Percentiles rank a stretch among this genome's conserved stretches.
phyloP scores from a whole-genome alignment of 257 asterid genomes.

The Capsicum pubescens region DNA sequence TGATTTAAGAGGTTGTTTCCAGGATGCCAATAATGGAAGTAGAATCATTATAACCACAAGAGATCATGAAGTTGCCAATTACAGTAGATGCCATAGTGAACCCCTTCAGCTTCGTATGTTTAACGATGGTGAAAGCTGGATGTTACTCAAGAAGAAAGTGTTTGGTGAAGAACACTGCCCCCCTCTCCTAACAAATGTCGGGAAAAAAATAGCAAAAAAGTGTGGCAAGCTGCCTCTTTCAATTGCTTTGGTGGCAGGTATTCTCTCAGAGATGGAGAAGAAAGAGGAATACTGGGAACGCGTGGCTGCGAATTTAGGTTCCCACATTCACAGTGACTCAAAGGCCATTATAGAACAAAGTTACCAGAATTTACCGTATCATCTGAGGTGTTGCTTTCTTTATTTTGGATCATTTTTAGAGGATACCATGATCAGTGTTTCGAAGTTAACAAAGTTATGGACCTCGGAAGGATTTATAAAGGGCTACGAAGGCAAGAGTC shows the following conservation, averaged over 20 bases:
- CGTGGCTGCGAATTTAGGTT: background rate
- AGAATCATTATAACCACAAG: constrained; percentile 22
- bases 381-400: constrained; percentile 29
- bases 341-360: constrained; percentile 16
- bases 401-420: constrained; percentile 32
- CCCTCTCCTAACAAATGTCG: background rate
- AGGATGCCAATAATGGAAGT: background rate
- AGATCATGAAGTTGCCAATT: background rate
- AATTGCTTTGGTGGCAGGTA: constrained; percentile 11
- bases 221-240: constrained; percentile 33
- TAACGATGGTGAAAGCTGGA: background rate
- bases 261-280: background rate
- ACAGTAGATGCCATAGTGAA: background rate
- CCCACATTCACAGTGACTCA: background rate
- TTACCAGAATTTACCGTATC: constrained; percentile 27
- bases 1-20: background rate
- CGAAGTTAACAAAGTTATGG: constrained; percentile 25
- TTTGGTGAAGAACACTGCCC: background rate
- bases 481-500: background rate
- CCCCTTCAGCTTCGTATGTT: background rate
- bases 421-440: background rate
- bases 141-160: background rate
- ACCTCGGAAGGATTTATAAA: constrained; percentile 28
- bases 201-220: background rate
- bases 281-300: constrained; percentile 6